A percentile compares a stretch with the other conserved stretches of the same genome.
Evolutionary conservation across 768 basidiomycete species (phyloP).

Genomic region (Leccinum boreale): DNA sequence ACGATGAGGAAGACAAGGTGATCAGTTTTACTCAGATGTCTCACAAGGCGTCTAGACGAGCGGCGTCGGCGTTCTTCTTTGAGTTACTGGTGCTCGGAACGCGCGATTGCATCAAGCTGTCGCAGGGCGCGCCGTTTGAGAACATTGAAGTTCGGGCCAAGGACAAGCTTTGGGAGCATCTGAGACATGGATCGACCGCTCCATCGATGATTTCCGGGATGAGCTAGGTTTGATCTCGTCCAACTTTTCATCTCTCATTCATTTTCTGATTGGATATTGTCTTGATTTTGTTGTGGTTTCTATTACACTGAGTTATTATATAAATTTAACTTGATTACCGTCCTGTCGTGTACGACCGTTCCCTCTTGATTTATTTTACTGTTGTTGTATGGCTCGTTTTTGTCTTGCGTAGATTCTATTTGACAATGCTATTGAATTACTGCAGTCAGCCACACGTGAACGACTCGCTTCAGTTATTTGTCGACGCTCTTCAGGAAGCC

Average conservation of each 20-base stretch:
- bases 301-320: neutral
- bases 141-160: conserved; percentile 85
- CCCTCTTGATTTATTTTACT: neutral
- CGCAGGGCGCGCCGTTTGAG: conserved; percentile 72
- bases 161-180: conserved; percentile 81
- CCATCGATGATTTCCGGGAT: conserved; percentile 47
- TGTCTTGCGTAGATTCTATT: neutral
- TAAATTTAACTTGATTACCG: neutral
- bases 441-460: too few relatives aligned
- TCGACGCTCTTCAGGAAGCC: conserved; percentile 59
- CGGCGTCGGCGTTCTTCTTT: conserved; percentile 96
- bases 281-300: conserved; percentile 4
- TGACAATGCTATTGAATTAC: neutral
- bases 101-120: conserved; percentile 81
- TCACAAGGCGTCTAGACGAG: conserved; percentile 84
- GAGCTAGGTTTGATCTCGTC: conserved; percentile 18
- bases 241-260: neutral
- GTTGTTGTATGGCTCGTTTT: neutral
- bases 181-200: conserved; percentile 41
- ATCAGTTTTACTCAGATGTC: conserved; percentile 80
- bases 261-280: conserved; percentile 12
- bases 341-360: neutral
- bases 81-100: conserved; percentile 94
- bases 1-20: conserved; percentile 51
- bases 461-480: neutral